Evolutionary conservation across 1,284 basidiomycete species (phyloP).

Genomic region (Austroboletus novae-zelandiae): DNA sequence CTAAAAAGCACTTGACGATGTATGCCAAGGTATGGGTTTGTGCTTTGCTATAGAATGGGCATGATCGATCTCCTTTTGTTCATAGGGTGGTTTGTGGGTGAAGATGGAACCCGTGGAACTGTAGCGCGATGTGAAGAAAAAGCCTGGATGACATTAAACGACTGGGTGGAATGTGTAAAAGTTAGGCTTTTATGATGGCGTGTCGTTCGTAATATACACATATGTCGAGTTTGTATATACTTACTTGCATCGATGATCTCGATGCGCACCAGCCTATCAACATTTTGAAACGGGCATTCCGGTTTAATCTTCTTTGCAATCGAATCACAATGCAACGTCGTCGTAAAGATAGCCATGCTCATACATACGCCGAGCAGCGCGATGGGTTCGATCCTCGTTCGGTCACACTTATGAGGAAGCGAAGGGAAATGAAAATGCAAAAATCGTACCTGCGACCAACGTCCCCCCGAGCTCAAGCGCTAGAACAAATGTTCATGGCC

Average conservation of each 20-base stretch:
- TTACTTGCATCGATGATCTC: too few species aligned
- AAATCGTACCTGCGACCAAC: conserved; percentile 25
- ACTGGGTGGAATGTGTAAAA: too few species aligned
- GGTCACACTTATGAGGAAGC: conserved; percentile 8
- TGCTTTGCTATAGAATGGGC: background rate
- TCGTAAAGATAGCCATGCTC: conserved; percentile 25
- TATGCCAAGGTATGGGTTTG: conserved; percentile 36
- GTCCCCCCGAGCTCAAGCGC: conserved; percentile 33
- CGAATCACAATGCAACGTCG: background rate
- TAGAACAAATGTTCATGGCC: conserved; percentile 34
- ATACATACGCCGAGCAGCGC: conserved; percentile 25
- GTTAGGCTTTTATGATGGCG: too few species aligned
- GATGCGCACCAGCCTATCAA: too few species aligned
- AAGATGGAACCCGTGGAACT: conserved; percentile 8
- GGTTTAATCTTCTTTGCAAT: background rate
- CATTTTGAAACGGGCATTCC: too few species aligned
- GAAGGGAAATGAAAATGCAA: background rate
- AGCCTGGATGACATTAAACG: too few species aligned
- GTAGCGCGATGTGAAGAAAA: too few species aligned
- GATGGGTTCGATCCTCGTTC: conserved; percentile 24
- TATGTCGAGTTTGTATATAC: too few species aligned
- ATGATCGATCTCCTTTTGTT: background rate
- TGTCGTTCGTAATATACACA: too few species aligned
- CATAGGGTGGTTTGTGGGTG: conserved; percentile 29
- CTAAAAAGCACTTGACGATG: conserved; percentile 55